Percentiles rank a stretch among this genome's conserved stretches.
Evolutionary conservation across 805 yeast genomes (phyloP).

Genomic region (Saccharomycopsis fodiens): DNA sequence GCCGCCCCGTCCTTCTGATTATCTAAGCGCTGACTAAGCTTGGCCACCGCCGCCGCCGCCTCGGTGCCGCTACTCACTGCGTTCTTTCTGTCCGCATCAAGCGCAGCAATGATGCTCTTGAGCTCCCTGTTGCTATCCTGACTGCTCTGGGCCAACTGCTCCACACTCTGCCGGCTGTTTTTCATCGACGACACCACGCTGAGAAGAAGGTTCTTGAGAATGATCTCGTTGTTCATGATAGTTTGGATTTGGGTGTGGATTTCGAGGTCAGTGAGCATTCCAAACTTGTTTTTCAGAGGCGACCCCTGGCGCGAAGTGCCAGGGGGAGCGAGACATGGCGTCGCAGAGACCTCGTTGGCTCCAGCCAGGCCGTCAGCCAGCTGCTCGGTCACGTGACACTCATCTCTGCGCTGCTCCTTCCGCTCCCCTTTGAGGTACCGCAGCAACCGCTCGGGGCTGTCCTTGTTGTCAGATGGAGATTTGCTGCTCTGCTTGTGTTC

Average conservation of each 20-base stretch:
- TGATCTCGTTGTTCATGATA: slow-evolving; percentile 14
- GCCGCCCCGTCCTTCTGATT: background rate
- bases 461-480: background rate
- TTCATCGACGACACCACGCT: slow-evolving; percentile 11
- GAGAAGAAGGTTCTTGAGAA: slow-evolving; percentile 15
- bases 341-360: background rate
- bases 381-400: background rate
- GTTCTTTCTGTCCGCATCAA: background rate
- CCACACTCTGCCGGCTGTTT: slow-evolving; percentile 3
- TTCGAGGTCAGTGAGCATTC: slow-evolving; percentile 17
- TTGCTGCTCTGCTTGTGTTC: background rate
- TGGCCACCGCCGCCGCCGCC: background rate
- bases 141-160: slow-evolving; percentile 5
- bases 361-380: background rate
- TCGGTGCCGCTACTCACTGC: background rate
- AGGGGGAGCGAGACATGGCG: too few relatives aligned
- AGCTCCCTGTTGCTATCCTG: slow-evolving; percentile 11
- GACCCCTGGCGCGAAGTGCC: background rate
- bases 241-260: slow-evolving; percentile 12
- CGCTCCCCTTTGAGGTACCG: background rate
- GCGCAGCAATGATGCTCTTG: background rate
- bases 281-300: background rate
- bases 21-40: background rate
- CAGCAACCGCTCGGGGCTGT: background rate
- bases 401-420: background rate